These are phyloP conservation scores for Epichloe glyceriae DNA, from an alignment of 2,329 filamentous ascomycete species.

Conservation along the genomic window DNA sequence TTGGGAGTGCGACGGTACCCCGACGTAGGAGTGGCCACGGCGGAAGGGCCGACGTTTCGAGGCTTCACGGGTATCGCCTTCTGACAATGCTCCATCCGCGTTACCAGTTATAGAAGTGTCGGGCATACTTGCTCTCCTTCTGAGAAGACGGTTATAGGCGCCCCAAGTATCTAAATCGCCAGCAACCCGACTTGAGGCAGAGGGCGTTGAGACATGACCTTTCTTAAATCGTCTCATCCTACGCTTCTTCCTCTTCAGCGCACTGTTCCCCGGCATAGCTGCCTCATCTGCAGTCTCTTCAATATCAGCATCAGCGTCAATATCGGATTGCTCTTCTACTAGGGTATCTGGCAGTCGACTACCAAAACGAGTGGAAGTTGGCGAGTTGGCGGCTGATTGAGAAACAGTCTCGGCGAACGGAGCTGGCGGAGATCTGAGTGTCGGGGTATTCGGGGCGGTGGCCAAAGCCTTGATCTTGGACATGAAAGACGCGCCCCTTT, in stretches of 20 bases:
- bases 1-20: slow-evolving; percentile 29
- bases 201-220: slow-evolving; percentile 50
- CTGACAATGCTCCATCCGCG: slow-evolving; percentile 52
- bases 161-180: slow-evolving; percentile 28
- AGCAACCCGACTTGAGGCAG: slow-evolving; percentile 41
- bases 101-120: slow-evolving; percentile 35
- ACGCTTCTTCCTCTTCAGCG: slow-evolving; percentile 43
- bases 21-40: slow-evolving; percentile 46
- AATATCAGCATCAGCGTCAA: slow-evolving; percentile 20
- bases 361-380: slow-evolving; percentile 29
- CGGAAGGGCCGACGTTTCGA: slow-evolving; percentile 37
- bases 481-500: slow-evolving; percentile 55
- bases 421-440: slow-evolving; percentile 27
- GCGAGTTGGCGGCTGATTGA: slow-evolving; percentile 33
- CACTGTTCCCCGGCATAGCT: slow-evolving; percentile 24
- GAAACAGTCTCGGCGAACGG: slow-evolving; percentile 21
- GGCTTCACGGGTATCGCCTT: slow-evolving; percentile 59
- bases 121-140: slow-evolving; percentile 53
- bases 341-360: slow-evolving; percentile 41
- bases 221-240: slow-evolving; percentile 45
- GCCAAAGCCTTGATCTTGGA: slow-evolving; percentile 67
- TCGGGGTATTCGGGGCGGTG: slow-evolving; percentile 33
- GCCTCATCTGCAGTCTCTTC: slow-evolving; percentile 68
- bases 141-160: slow-evolving; percentile 36
- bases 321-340: slow-evolving; percentile 33